Evolutionary conservation across 768 basidiomycete species (phyloP), one percentile per base, ranked within the genome.

Genomic region (Lactarius akahatsu): DNA sequence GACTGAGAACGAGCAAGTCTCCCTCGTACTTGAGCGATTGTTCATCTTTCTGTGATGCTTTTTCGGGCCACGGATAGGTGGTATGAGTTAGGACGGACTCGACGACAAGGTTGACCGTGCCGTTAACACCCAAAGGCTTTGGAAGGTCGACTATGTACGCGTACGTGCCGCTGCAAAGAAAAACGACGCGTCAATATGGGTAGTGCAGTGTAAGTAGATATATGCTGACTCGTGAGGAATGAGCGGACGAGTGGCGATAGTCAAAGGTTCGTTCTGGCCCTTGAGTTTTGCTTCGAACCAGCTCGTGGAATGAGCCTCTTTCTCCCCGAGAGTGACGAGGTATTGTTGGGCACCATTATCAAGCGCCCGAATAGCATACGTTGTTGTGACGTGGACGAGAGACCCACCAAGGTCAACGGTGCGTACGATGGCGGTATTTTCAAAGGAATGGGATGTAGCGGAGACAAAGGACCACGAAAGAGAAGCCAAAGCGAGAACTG

Each of bases 331-430:
- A 18, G 88, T 85, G 70, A 94, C 76, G 58, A 87, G 85, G 74
- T 94, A 94, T 56, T 82, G 79, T 38, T 81, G 81, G 23, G 86
- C 82, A 40, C 79, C 82, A 66, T 84, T 79, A 69, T 85, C 81
- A 54, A 90, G 82, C 43, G 91, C 85, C 74, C 86, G 91, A 74
- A 94, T 85, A 23, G 90, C 87, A 77, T 90, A 97, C 57, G 93
- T 91, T 56, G 95, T 96, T 62, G 87, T 91, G 81, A 95, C 86
- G 79, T 90, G 88, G 63, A 94, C 90, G 28, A 93, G 83, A 23
- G 95, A 83, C 60, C 96, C 96, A 41, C 90, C 94, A 28, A 97
- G 90, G 72, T 97, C 96, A 66, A 94, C 81, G 6, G 91, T 88
- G 72, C 94, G 89, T 38, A 95, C 91, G 67, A 98, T 83, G 69